Conservation (phyloP, 1,139 yeast genomes). For the Sugiyamaella sp. region DNA sequence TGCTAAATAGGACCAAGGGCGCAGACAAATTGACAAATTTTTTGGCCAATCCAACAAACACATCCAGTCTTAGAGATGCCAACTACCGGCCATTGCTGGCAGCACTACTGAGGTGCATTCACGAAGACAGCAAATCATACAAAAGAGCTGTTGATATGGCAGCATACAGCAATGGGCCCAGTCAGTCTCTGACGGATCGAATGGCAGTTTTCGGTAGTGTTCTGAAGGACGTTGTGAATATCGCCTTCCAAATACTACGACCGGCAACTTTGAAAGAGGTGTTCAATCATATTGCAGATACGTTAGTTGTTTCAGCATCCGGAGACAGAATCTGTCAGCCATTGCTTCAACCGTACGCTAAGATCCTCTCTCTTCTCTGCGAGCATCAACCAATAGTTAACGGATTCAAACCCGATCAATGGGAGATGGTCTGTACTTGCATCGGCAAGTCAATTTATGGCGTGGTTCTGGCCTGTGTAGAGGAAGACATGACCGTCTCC, state of each 20-base stretch:
- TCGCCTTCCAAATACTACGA: constrained; percentile 15
- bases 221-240: constrained; percentile 22
- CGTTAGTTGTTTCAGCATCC: constrained; percentile 18
- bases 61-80: not conserved
- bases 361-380: constrained; percentile 24
- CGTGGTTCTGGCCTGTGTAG: constrained; percentile 15
- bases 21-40: constrained; percentile 8
- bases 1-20: not conserved
- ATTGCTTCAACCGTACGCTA: constrained; percentile 26
- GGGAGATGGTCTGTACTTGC: constrained; percentile 28
- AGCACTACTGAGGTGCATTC: constrained; percentile 8
- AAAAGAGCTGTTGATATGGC: constrained; percentile 7
- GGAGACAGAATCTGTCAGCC: constrained; percentile 24
- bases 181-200: constrained; percentile 14
- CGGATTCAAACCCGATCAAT: constrained; percentile 31
- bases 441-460: constrained; percentile 18
- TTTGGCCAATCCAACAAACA: constrained; percentile 12
- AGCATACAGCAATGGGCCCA: constrained; percentile 12
- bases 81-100: not conserved
- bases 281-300: constrained; percentile 21
- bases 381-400: constrained; percentile 31
- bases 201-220: constrained; percentile 20
- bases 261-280: constrained; percentile 23
- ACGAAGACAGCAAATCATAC: constrained; percentile 15
- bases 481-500: not conserved